Conservation (phyloP, 2,329 filamentous ascomycete genomes). For the Aspergillus sp. region DNA sequence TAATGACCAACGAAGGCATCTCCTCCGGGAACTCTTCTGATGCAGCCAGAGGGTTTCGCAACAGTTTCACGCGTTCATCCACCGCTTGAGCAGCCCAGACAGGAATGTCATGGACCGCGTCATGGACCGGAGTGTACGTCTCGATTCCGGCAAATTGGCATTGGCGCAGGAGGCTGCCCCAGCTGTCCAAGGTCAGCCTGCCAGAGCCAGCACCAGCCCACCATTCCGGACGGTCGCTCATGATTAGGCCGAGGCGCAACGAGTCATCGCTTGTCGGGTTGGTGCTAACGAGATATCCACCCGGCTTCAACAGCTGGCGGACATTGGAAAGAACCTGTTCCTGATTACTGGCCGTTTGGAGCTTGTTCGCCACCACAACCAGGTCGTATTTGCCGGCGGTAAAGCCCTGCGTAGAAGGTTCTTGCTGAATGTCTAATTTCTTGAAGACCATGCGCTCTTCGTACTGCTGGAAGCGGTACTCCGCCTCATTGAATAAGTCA, state of each 20-base stretch:
- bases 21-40: not conserved
- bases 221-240: constrained; percentile 1
- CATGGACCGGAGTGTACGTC: not conserved
- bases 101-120: not conserved
- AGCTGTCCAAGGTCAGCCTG: constrained; percentile 17
- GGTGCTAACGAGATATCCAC: not conserved
- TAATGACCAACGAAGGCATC: not conserved
- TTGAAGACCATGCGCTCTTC: constrained; percentile 19
- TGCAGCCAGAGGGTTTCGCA: constrained; percentile 11
- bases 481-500: constrained; percentile 35
- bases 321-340: constrained; percentile 27
- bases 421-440: constrained; percentile 27
- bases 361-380: constrained; percentile 32
- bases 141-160: constrained; percentile 29
- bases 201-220: constrained; percentile 16
- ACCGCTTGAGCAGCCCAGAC: constrained; percentile 21
- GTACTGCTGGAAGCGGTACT: constrained; percentile 17
- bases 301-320: constrained; percentile 27
- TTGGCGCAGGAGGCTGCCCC: constrained; percentile 21
- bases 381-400: constrained; percentile 28
- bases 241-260: not conserved
- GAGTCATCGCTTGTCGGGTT: not conserved
- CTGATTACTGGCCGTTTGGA: constrained; percentile 32
- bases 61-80: constrained; percentile 10
- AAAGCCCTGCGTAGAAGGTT: constrained; percentile 32